Conservation (phyloP, 75 land plant genomes). For the Cunninghamia lanceolata region DNA sequence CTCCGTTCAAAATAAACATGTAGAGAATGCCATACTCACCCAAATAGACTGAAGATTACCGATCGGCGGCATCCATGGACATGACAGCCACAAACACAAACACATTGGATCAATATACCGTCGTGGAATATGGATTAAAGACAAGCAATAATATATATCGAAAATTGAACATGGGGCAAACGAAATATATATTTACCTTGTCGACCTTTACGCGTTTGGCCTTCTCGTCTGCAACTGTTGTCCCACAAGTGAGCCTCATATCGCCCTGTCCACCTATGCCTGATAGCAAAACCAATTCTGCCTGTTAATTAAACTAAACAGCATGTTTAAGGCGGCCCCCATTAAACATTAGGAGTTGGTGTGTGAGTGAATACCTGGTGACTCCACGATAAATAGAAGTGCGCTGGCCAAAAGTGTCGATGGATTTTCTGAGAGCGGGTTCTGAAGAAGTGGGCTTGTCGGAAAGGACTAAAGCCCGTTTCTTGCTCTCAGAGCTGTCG, state of each 20-base stretch:
- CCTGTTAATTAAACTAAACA: neutral
- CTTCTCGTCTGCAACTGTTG: slow-evolving; percentile 94
- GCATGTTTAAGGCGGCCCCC: neutral
- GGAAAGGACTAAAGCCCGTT: slow-evolving; percentile 16
- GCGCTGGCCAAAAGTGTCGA: slow-evolving; percentile 93
- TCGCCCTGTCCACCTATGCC: slow-evolving; percentile 97
- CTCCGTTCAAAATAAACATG: neutral
- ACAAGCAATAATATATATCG: neutral
- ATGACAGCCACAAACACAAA: neutral
- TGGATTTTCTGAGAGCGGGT: slow-evolving; percentile 64
- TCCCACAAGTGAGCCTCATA: slow-evolving; percentile 98
- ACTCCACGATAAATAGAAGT: slow-evolving; percentile 93
- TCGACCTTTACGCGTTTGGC: slow-evolving; percentile 92
- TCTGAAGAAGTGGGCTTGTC: slow-evolving; percentile 43
- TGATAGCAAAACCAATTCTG: slow-evolving; percentile 20
- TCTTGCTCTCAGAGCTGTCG: slow-evolving; percentile 23
- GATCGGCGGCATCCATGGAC: neutral
- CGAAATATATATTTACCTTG: slow-evolving; percentile 50
- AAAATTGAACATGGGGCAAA: neutral
- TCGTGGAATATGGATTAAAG: neutral
- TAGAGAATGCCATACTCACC: slow-evolving; percentile 21
- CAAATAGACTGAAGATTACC: slow-evolving; percentile 33
- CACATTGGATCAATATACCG: neutral
- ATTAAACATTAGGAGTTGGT: neutral
- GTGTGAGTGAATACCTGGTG: slow-evolving; percentile 48